Conservation (phyloP, 1,139 yeast species). For the Scheffersomyces quercinus region DNA sequence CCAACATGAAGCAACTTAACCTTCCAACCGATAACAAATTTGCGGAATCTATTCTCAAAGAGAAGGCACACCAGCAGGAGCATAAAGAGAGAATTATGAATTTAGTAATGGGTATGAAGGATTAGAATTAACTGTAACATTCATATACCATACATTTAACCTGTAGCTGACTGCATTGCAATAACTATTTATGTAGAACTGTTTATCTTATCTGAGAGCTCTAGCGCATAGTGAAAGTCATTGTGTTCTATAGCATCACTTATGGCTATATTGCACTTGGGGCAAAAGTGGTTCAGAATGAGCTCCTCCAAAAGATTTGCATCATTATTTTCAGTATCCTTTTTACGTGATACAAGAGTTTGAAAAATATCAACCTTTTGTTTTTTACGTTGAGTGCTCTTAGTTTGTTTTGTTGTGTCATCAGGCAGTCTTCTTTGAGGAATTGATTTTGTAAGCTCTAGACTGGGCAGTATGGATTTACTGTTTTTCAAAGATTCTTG, state of each 20-base stretch:
- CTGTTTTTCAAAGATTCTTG: not conserved
- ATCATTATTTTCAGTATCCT: slow-evolving; percentile 1
- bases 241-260: slow-evolving; percentile 40
- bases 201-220: slow-evolving; percentile 32
- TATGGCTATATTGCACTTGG: slow-evolving; percentile 24
- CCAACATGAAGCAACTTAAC: slow-evolving; percentile 42
- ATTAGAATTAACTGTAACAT: slow-evolving; percentile 6
- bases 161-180: not conserved
- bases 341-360: slow-evolving; percentile 15
- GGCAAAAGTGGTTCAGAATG: slow-evolving; percentile 22
- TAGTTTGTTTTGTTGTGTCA: too few relatives aligned
- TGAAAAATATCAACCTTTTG: slow-evolving; percentile 21
- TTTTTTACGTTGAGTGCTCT: slow-evolving; percentile 1
- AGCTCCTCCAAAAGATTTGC: slow-evolving; percentile 16
- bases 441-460: not conserved
- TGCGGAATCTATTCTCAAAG: slow-evolving; percentile 38
- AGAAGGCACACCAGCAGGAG: slow-evolving; percentile 32
- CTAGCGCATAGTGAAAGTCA: slow-evolving; percentile 43
- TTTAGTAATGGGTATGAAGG: slow-evolving; percentile 41
- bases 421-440: slow-evolving; percentile 4
- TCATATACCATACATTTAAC: not conserved
- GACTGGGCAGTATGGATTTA: not conserved
- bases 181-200: slow-evolving; percentile 5
- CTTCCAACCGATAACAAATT: slow-evolving; percentile 52
- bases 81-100: slow-evolving; percentile 45